A percentile compares a stretch with the other conserved stretches of the same genome.
Evolutionary conservation across 2,329 filamentous ascomycete genomes (phyloP).

Genomic region (Botrytis cinerea): DNA sequence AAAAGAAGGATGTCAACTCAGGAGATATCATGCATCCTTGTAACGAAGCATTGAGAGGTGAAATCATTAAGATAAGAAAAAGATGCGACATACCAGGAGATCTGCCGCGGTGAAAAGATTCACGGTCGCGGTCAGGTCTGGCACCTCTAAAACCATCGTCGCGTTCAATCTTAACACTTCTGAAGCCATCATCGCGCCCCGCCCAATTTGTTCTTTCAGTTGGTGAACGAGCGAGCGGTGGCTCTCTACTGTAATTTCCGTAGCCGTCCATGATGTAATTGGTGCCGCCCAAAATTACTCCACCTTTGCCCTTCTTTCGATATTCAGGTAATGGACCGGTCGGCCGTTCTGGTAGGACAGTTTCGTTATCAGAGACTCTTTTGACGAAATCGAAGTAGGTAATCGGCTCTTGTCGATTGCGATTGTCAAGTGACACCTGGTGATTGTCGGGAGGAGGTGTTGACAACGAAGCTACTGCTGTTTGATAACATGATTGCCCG

Average conservation of each 20-base stretch:
- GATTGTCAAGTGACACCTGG: constrained; percentile 40
- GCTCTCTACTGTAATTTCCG: constrained; percentile 39
- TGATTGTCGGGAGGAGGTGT: constrained; percentile 34
- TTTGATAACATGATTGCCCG: constrained; percentile 44
- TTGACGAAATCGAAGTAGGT: constrained; percentile 29
- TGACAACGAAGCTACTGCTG: constrained; percentile 40
- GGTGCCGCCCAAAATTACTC: constrained; percentile 23
- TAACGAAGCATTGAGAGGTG: neutral
- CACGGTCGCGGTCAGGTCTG: constrained; percentile 50
- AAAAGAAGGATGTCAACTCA: constrained; percentile 29
- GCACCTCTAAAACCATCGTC: constrained; percentile 30
- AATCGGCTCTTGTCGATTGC: constrained; percentile 35
- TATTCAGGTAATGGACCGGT: constrained; percentile 9
- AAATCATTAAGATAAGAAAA: neutral
- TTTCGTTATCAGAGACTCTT: constrained; percentile 22
- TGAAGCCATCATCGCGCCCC: constrained; percentile 36
- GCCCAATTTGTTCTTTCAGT: constrained; percentile 41
- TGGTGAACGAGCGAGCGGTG: constrained; percentile 40
- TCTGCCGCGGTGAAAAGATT: constrained; percentile 65
- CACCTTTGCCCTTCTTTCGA: constrained; percentile 17
- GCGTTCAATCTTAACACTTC: constrained; percentile 31
- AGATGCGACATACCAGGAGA: constrained; percentile 64
- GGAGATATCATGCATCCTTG: neutral
- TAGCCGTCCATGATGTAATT: constrained; percentile 38
- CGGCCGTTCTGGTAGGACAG: constrained; percentile 27